These are phyloP conservation scores for Sporobolomyces roseus DNA, from an alignment of 768 basidiomycete genomes.

Conservation along the genomic window DNA sequence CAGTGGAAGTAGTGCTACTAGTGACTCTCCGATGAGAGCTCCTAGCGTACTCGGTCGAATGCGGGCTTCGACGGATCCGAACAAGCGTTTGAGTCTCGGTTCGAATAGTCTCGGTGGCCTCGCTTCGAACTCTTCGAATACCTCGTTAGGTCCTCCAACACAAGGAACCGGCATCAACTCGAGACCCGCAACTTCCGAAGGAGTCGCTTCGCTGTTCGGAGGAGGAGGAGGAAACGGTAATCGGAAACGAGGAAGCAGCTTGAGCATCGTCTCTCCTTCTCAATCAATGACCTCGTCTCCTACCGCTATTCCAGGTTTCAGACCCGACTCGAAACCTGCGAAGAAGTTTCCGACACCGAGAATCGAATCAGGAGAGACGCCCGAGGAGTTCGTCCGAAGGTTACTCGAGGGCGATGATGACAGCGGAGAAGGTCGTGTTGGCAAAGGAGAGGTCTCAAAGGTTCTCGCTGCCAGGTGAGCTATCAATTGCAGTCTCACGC, in stretches of 20 bases:
- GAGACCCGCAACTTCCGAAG: constrained; percentile 17
- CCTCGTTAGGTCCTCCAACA: neutral
- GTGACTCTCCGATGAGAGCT: neutral
- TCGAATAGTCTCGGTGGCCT: neutral
- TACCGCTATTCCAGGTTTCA: constrained; percentile 47
- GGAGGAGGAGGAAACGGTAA: constrained; percentile 36
- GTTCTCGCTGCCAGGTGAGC: constrained; percentile 75
- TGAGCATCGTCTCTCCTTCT: constrained; percentile 7
- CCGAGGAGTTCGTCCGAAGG: constrained; percentile 65
- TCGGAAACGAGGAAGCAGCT: constrained; percentile 13
- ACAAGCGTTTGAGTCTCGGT: constrained; percentile 17
- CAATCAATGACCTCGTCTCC: neutral
- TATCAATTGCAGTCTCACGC: neutral
- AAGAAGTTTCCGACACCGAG: constrained; percentile 23
- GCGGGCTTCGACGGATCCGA: constrained; percentile 33
- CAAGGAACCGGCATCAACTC: neutral
- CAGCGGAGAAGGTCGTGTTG: neutral
- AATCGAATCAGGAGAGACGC: constrained; percentile 58
- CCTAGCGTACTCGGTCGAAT: constrained; percentile 21
- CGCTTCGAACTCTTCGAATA: neutral
- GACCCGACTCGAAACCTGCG: constrained; percentile 45
- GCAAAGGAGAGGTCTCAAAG: constrained; percentile 63
- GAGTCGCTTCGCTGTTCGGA: constrained; percentile 14
- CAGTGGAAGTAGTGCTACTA: constrained; percentile 3
- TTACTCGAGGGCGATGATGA: constrained; percentile 49